These are phyloP conservation scores for Ascochyta koolunga DNA, from an alignment of 2,329 filamentous ascomycete genomes.

Conservation along the genomic window DNA sequence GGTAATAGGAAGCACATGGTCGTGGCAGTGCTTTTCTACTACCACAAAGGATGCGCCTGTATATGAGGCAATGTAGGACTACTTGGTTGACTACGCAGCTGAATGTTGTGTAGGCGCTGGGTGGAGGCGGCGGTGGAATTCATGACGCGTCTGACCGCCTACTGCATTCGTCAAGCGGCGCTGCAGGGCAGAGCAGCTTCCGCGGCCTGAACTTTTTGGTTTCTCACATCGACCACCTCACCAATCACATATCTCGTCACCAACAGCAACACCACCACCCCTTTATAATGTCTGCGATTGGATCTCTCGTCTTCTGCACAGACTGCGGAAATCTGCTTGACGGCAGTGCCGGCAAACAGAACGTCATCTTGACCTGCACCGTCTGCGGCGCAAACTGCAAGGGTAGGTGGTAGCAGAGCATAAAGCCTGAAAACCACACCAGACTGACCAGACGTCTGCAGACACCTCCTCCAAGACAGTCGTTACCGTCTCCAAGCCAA, in stretches of 20 bases:
- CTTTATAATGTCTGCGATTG: conserved; percentile 79
- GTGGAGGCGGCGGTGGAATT: conserved; percentile 6
- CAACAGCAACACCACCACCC: conserved; percentile 1
- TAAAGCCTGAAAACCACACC: neutral
- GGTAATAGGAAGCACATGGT: conserved; percentile 23
- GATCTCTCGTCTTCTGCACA: conserved; percentile 89
- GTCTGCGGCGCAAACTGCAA: conserved; percentile 85
- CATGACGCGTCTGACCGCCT: conserved; percentile 40
- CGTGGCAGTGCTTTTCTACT: conserved; percentile 10
- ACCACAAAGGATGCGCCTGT: conserved; percentile 12
- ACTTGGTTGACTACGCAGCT: conserved; percentile 1
- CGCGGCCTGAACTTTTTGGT: conserved; percentile 28
- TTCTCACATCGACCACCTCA: conserved; percentile 14
- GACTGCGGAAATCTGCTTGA: conserved; percentile 92
- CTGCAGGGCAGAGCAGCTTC: conserved; percentile 13
- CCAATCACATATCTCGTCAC: neutral
- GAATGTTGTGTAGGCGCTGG: conserved; percentile 1
- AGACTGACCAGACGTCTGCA: conserved; percentile 13
- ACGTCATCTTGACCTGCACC: conserved; percentile 79
- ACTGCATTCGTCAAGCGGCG: conserved; percentile 23
- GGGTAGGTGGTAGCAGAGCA: conserved; percentile 60
- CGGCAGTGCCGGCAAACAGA: conserved; percentile 75
- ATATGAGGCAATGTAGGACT: neutral
- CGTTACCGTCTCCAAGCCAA: conserved; percentile 82
- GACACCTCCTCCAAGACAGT: conserved; percentile 68